phyloP scores from a whole-genome alignment of 352 stramenopile species.

The Globisporangium barbulae region DNA sequence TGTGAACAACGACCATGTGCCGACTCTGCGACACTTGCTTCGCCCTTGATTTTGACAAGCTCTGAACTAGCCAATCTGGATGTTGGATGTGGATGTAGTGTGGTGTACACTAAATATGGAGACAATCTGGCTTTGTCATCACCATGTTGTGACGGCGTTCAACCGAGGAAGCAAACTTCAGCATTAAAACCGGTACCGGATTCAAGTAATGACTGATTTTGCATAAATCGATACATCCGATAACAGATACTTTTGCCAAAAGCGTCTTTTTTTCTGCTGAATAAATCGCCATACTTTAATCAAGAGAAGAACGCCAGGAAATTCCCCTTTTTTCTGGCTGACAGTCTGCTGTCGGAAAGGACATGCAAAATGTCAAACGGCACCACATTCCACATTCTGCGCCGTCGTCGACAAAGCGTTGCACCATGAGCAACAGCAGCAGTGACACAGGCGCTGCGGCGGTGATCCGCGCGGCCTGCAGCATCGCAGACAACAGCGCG shows the following conservation, averaged over 20 bases:
- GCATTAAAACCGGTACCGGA: no score
- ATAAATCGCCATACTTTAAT: neutral
- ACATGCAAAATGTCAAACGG: neutral
- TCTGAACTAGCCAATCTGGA: no score
- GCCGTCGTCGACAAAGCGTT: neutral
- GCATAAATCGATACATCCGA: neutral
- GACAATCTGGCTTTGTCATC: no score
- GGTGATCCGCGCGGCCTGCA: conserved; percentile 32
- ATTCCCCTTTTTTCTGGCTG: neutral
- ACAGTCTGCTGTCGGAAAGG: conserved; percentile 1
- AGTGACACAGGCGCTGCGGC: neutral
- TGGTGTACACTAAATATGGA: no score
- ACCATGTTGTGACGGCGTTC: no score
- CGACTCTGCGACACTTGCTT: no score
- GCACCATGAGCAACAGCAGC: conserved; percentile 2
- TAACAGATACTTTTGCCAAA: neutral
- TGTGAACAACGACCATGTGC: no score
- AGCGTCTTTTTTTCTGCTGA: no score
- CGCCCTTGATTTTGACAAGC: no score
- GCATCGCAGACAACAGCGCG: conserved; percentile 46
- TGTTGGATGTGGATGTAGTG: no score
- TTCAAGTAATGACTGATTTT: no score
- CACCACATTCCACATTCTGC: conserved; percentile 2
- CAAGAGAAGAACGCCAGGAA: neutral
- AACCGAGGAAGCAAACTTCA: no score